Conservation (phyloP, 164 flowering plant species). For the Chloranthus sessilifolius region DNA sequence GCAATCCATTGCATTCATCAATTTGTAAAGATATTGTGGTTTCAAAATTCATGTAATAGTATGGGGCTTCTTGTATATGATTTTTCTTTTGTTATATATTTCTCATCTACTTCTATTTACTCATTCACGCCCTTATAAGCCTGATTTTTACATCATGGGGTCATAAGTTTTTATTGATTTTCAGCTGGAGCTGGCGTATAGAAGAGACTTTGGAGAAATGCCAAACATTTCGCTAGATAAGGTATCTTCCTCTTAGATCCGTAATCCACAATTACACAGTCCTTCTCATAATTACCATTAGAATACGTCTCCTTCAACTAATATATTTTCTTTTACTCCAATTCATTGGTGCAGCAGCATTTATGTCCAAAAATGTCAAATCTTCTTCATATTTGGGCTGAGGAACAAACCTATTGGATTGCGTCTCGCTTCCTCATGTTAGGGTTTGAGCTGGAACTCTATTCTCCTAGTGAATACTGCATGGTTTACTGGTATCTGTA, state of each 20-base stretch:
- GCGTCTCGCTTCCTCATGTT: conserved; percentile 79
- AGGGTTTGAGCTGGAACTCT: conserved; percentile 95
- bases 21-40: no score
- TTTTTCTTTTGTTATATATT: no score
- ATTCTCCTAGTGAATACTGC: conserved; percentile 90
- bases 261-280: not conserved
- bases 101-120: no score
- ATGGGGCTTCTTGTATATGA: no score
- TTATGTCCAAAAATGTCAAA: conserved; percentile 38
- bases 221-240: conserved; percentile 38
- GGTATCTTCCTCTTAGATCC: conserved; percentile 31
- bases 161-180: conserved; percentile 15
- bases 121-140: no score
- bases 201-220: conserved; percentile 49
- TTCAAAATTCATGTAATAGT: no score
- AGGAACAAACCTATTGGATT: conserved; percentile 95
- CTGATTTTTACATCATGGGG: no score
- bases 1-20: no score
- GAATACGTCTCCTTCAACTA: not conserved
- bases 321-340: not conserved
- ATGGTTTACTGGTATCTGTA: conserved; percentile 97
- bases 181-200: conserved; percentile 73
- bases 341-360: conserved; percentile 44
- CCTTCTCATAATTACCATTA: not conserved
- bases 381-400: conserved; percentile 79